Evolutionary conservation across 768 basidiomycete genomes (phyloP).

Genomic region (Lentinula boryana): DNA sequence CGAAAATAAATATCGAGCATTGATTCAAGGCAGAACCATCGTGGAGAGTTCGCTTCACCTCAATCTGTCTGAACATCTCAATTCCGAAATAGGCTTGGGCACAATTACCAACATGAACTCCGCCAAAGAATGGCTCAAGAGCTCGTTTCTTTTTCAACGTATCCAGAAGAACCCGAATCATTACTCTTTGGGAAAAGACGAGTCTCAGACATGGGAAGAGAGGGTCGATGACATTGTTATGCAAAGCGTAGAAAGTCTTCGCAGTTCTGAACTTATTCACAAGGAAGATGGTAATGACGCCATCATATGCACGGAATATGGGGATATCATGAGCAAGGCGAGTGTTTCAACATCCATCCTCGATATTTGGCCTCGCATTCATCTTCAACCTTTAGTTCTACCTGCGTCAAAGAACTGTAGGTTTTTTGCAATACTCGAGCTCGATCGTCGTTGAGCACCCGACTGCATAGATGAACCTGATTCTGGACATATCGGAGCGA

Average conservation of each 20-base stretch:
- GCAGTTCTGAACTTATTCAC: constrained; percentile 53
- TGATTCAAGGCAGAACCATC: constrained; percentile 66
- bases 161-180: constrained; percentile 78
- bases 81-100: constrained; percentile 85
- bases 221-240: constrained; percentile 69
- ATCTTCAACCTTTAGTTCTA: constrained; percentile 48
- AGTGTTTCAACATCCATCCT: constrained; percentile 9
- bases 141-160: constrained; percentile 83
- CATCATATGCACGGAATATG: constrained; percentile 64
- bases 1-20: constrained; percentile 63
- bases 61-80: constrained; percentile 86
- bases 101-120: constrained; percentile 67
- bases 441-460: neutral
- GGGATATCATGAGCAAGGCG: constrained; percentile 86
- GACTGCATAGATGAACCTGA: constrained; percentile 54
- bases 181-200: constrained; percentile 60
- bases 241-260: constrained; percentile 55
- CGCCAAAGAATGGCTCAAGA: constrained; percentile 79
- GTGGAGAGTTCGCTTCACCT: constrained; percentile 84
- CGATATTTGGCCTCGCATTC: neutral
- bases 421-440: neutral
- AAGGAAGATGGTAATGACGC: constrained; percentile 30
- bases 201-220: constrained; percentile 60
- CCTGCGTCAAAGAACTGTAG: constrained; percentile 63
- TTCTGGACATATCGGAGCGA: constrained; percentile 51